Evolutionary conservation across 2,329 filamentous ascomycete species (phyloP).

Genomic region (Claviceps maximensis): DNA sequence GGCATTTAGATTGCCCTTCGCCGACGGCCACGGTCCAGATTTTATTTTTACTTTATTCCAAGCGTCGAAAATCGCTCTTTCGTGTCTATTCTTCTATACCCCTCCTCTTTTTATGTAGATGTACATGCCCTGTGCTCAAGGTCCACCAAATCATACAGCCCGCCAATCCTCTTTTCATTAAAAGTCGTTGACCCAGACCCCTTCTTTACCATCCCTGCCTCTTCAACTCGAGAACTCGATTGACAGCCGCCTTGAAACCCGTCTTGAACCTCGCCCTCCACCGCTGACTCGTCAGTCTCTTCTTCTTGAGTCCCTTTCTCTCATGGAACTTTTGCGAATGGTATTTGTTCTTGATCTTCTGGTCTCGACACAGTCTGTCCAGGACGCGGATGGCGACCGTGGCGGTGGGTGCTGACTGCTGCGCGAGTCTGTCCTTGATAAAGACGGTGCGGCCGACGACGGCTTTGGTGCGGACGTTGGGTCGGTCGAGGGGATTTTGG

Average conservation of each 20-base stretch:
- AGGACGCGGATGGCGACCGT: conserved; percentile 31
- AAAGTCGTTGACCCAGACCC: not conserved
- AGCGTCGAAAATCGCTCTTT: not conserved
- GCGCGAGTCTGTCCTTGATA: conserved; percentile 16
- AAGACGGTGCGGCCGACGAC: conserved; percentile 28
- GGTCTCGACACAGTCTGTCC: conserved; percentile 28
- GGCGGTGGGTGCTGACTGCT: conserved; percentile 24
- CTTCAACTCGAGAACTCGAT: conserved; percentile 54
- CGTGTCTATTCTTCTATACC: not conserved
- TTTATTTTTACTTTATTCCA: not conserved
- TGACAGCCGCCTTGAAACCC: conserved; percentile 52
- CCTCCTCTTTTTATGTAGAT: not conserved
- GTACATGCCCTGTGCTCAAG: not conserved
- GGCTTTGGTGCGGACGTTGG: conserved; percentile 17
- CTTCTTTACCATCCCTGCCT: conserved; percentile 61
- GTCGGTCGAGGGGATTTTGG: conserved; percentile 14
- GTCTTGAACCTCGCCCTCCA: conserved; percentile 57
- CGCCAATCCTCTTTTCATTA: not conserved
- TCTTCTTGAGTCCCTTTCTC: conserved; percentile 61
- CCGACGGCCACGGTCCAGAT: not conserved
- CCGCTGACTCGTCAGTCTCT: conserved; percentile 56
- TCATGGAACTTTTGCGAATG: conserved; percentile 58
- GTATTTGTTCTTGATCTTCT: conserved; percentile 44
- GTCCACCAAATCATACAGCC: conserved; percentile 1
- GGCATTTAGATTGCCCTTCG: too few relatives aligned